Percentiles rank a stretch among this genome's conserved stretches.
Evolutionary conservation across 2,329 filamentous ascomycete genomes (phyloP).

Genomic region (Stemphylium beticola): DNA sequence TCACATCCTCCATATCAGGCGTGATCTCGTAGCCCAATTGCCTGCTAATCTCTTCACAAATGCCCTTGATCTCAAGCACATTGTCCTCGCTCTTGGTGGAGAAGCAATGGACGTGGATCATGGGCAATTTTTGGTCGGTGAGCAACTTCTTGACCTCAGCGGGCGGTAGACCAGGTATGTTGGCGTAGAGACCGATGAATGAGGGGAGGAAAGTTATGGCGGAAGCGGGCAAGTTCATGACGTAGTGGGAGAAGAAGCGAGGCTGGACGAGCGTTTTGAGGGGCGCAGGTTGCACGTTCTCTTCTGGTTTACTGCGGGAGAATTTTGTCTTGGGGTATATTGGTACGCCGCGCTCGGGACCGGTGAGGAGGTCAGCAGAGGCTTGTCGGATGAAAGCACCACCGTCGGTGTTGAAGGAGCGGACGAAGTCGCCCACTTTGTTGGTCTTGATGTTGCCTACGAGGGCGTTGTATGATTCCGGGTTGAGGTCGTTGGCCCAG

Average conservation of each 20-base stretch:
- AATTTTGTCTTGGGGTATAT: constrained; percentile 46
- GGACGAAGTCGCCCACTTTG: constrained; percentile 77
- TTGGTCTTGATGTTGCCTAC: constrained; percentile 74
- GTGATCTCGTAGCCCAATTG: constrained; percentile 66
- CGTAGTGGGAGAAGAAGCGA: constrained; percentile 83
- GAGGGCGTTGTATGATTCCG: constrained; percentile 79
- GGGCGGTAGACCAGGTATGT: constrained; percentile 48
- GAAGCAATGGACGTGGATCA: constrained; percentile 96
- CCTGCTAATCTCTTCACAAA: constrained; percentile 70
- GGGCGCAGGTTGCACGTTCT: constrained; percentile 34
- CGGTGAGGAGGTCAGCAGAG: constrained; percentile 62
- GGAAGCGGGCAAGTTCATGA: constrained; percentile 95
- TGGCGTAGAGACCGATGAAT: constrained; percentile 81
- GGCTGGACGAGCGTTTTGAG: constrained; percentile 62
- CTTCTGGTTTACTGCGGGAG: constrained; percentile 32
- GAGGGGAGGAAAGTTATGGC: constrained; percentile 81
- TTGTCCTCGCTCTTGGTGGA: constrained; percentile 80
- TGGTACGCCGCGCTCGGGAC: constrained; percentile 61
- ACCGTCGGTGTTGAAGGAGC: constrained; percentile 81
- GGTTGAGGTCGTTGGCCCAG: constrained; percentile 97
- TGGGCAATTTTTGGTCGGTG: constrained; percentile 67
- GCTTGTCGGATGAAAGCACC: constrained; percentile 77
- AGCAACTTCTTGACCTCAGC: constrained; percentile 40
- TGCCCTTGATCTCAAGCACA: constrained; percentile 62
- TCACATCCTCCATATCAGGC: constrained; percentile 62